Percentiles rank a stretch among this genome's conserved stretches.
Conservation (phyloP, 2,329 filamentous ascomycete species). For the Exophiala mesophila region DNA sequence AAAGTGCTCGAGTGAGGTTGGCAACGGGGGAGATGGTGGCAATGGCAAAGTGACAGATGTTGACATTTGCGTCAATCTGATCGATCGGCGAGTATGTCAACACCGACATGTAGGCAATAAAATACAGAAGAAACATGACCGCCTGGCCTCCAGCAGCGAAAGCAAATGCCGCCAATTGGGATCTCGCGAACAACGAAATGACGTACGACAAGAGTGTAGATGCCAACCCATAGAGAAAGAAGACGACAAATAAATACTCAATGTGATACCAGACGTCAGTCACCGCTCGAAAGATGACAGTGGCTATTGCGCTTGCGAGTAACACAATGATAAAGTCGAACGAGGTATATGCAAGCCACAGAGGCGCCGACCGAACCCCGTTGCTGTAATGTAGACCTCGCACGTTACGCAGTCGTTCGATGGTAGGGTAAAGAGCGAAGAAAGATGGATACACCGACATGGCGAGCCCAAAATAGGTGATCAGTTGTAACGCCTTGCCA, state of each 20-base stretch:
- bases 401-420: slow-evolving; percentile 73
- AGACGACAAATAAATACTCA: slow-evolving; percentile 74
- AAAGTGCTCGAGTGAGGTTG: slow-evolving; percentile 67
- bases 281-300: slow-evolving; percentile 63
- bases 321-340: slow-evolving; percentile 79
- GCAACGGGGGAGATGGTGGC: slow-evolving; percentile 71
- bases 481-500: slow-evolving; percentile 70
- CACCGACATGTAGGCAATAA: slow-evolving; percentile 66
- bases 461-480: slow-evolving; percentile 75
- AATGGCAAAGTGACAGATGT: slow-evolving; percentile 70
- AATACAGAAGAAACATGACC: slow-evolving; percentile 64
- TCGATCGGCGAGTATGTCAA: slow-evolving; percentile 69
- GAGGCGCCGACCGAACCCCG: slow-evolving; percentile 71
- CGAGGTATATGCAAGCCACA: slow-evolving; percentile 76
- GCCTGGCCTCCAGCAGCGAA: slow-evolving; percentile 74
- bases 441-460: slow-evolving; percentile 77
- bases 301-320: slow-evolving; percentile 59
- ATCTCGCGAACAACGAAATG: slow-evolving; percentile 71
- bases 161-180: slow-evolving; percentile 78
- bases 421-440: slow-evolving; percentile 83
- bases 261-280: slow-evolving; percentile 67
- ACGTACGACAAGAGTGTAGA: slow-evolving; percentile 74
- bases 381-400: slow-evolving; percentile 87
- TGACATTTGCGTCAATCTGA: slow-evolving; percentile 61
- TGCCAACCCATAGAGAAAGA: slow-evolving; percentile 74